A percentile compares a stretch with the other conserved stretches of the same genome.
phyloP scores from a whole-genome alignment of 257 asterid species.

The Apocynum venetum region DNA sequence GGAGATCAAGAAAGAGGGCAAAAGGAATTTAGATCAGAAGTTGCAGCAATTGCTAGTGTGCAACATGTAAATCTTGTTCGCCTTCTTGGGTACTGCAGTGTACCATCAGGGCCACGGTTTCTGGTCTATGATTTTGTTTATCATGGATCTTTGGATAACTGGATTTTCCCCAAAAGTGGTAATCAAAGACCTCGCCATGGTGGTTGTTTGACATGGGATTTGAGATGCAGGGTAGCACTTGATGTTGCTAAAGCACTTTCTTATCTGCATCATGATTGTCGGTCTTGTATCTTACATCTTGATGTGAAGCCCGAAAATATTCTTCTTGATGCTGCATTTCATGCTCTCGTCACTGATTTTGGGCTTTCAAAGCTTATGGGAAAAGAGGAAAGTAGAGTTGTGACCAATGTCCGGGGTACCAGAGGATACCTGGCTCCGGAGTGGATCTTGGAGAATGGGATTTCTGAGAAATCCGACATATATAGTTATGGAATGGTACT shows the following conservation, averaged over 20 bases:
- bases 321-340: conserved; percentile 43
- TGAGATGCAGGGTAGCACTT: conserved; percentile 48
- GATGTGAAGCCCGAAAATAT: conserved; percentile 82
- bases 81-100: conserved; percentile 56
- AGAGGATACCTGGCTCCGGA: conserved; percentile 83
- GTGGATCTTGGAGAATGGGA: conserved; percentile 69
- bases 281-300: conserved; percentile 67
- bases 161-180: conserved; percentile 47
- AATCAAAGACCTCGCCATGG: not conserved
- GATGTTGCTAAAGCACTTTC: conserved; percentile 71
- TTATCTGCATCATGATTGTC: conserved; percentile 70
- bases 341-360: conserved; percentile 60
- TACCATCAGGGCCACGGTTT: conserved; percentile 49
- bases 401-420: conserved; percentile 66
- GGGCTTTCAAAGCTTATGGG: conserved; percentile 70
- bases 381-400: conserved; percentile 63
- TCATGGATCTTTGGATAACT: conserved; percentile 61
- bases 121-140: conserved; percentile 51
- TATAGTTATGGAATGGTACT: conserved; percentile 72
- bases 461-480: conserved; percentile 71
- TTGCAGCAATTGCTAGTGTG: conserved; percentile 72
- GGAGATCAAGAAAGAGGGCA: conserved; percentile 65
- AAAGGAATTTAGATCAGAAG: conserved; percentile 63
- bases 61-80: conserved; percentile 77
- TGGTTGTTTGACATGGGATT: conserved; percentile 66